A percentile compares a stretch with the other conserved stretches of the same genome.
Conservation (phyloP, 257 asterid genomes). For the Mentha longifolia region DNA sequence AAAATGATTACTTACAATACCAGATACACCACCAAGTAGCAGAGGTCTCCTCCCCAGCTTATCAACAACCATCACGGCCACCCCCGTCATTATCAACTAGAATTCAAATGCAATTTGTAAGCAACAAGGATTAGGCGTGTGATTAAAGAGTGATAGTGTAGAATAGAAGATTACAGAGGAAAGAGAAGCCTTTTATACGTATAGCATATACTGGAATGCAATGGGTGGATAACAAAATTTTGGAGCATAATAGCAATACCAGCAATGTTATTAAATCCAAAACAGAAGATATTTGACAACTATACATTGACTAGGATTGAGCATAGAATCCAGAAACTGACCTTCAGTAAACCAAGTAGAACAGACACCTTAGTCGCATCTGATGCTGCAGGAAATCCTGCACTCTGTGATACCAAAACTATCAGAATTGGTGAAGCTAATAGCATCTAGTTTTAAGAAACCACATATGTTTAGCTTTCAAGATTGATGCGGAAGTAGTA, state of each 20-base stretch:
- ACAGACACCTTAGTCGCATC: slow-evolving; percentile 95
- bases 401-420: slow-evolving; percentile 56
- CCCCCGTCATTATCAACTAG: slow-evolving; percentile 91
- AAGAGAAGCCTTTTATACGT: slow-evolving; percentile 7
- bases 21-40: slow-evolving; percentile 97
- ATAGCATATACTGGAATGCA: slow-evolving; percentile 8
- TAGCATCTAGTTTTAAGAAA: neutral
- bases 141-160: slow-evolving; percentile 10
- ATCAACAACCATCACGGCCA: slow-evolving; percentile 78
- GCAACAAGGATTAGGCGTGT: slow-evolving; percentile 21
- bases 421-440: slow-evolving; percentile 34
- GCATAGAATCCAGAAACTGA: slow-evolving; percentile 39
- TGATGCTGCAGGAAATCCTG: slow-evolving; percentile 97
- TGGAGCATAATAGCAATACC: neutral
- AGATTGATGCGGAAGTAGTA: slow-evolving; percentile 37
- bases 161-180: slow-evolving; percentile 18
- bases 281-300: neutral
- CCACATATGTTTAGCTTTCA: slow-evolving; percentile 24
- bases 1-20: slow-evolving; percentile 65
- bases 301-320: slow-evolving; percentile 18
- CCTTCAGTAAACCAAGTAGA: slow-evolving; percentile 86
- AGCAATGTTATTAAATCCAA: neutral
- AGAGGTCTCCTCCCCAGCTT: slow-evolving; percentile 94
- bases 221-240: slow-evolving; percentile 14
- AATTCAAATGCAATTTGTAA: slow-evolving; percentile 24